Conservation (phyloP, 2,329 filamentous ascomycete species). For the Trichoderma semiorbis region DNA sequence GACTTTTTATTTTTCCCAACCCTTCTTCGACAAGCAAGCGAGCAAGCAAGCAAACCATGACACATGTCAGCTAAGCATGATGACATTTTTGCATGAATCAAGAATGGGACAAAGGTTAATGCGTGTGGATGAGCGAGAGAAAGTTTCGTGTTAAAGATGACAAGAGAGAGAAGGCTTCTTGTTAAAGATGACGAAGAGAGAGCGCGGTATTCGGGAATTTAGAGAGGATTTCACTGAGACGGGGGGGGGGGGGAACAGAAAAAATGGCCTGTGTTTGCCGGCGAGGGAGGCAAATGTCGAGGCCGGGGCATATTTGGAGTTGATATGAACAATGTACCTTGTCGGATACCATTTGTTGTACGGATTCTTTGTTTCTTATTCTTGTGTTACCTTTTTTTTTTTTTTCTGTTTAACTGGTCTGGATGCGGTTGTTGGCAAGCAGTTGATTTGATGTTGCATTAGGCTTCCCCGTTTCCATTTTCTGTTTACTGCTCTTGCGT, state of each 20-base stretch:
- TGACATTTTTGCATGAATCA: background rate
- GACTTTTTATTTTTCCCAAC: background rate
- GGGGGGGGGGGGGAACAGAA: background rate
- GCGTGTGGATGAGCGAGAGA: background rate
- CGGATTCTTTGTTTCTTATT: constrained; percentile 6
- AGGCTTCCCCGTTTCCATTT: background rate
- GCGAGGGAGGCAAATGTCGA: background rate
- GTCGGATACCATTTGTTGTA: constrained; percentile 30
- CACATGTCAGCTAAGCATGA: background rate
- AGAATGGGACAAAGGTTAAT: background rate
- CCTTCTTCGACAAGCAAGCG: constrained; percentile 13
- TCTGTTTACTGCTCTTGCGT: background rate
- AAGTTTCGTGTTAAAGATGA: too few species aligned
- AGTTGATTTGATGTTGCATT: background rate
- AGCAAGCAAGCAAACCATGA: background rate
- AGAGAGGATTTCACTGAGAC: constrained; percentile 21
- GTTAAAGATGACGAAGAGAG: background rate
- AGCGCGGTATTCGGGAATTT: background rate
- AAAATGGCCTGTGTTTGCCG: background rate
- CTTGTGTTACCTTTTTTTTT: background rate
- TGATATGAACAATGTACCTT: constrained; percentile 19
- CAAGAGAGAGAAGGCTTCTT: too few species aligned
- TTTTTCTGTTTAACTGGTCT: background rate
- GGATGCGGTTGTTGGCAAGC: background rate
- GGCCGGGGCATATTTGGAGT: constrained; percentile 15